Evolutionary conservation across 495 filamentous ascomycete species (phyloP).

Genomic region (Choiromyces venosus): DNA sequence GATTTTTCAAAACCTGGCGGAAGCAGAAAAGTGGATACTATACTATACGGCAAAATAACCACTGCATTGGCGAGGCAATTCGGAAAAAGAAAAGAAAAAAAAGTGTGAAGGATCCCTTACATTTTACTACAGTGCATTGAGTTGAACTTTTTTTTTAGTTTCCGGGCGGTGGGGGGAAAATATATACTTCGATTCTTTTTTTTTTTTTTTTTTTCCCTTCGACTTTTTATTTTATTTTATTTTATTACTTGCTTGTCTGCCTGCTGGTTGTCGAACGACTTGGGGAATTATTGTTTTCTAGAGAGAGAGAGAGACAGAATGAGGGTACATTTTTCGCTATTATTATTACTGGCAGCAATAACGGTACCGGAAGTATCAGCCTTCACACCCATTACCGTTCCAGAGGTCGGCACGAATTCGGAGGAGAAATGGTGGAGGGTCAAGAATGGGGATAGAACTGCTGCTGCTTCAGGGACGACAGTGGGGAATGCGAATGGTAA

Average conservation of each 20-base stretch:
- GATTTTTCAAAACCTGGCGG: too few relatives aligned
- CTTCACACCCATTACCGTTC: constrained; percentile 18
- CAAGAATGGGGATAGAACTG: constrained; percentile 14
- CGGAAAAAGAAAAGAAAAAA: too few relatives aligned
- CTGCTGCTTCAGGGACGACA: neutral
- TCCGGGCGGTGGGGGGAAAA: neutral
- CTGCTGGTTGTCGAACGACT: neutral
- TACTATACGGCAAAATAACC: neutral
- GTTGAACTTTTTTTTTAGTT: neutral
- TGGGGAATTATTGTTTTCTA: neutral
- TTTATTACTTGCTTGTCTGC: neutral
- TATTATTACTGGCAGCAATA: constrained; percentile 2
- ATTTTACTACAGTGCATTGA: neutral
- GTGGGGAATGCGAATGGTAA: constrained; percentile 9
- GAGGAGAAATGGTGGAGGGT: neutral
- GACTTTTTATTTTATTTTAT: too few relatives aligned
- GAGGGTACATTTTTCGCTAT: neutral
- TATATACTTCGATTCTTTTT: neutral
- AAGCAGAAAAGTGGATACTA: neutral
- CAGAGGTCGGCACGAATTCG: neutral
- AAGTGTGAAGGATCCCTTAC: neutral
- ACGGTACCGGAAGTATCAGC: constrained; percentile 19
- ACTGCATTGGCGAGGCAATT: too few relatives aligned
- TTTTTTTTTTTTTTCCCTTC: neutral
- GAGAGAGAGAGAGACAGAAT: neutral